phyloP scores from a whole-genome alignment of 1,284 basidiomycete genomes.

The Phlebopus sp. region DNA sequence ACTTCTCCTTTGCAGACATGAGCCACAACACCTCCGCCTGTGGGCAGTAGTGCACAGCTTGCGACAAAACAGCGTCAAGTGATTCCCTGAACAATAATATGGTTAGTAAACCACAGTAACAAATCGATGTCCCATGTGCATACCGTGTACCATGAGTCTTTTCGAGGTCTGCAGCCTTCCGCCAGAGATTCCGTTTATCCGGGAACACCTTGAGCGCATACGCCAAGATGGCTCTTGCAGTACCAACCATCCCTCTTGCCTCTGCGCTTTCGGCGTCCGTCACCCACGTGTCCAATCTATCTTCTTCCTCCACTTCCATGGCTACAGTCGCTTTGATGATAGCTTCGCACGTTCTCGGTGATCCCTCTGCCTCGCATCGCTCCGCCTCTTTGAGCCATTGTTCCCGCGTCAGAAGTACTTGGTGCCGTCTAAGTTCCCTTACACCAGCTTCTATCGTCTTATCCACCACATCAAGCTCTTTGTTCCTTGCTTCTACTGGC shows the following conservation, averaged over 20 bases:
- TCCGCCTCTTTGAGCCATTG: conserved; percentile 98
- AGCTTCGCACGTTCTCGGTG: conserved; percentile 84
- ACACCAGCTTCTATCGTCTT: conserved; percentile 87
- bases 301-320: conserved; percentile 94
- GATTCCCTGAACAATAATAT: conserved; percentile 51
- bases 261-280: conserved; percentile 87
- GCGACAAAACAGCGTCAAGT: conserved; percentile 78
- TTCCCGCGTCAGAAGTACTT: conserved; percentile 87
- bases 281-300: conserved; percentile 86
- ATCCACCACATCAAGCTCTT: conserved; percentile 75
- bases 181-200: conserved; percentile 81
- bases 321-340: conserved; percentile 95
- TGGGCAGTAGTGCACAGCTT: conserved; percentile 87
- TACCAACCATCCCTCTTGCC: conserved; percentile 72
- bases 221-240: conserved; percentile 84
- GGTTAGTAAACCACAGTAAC: conserved; percentile 1
- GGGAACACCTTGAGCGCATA: conserved; percentile 93
- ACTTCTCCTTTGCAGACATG: conserved; percentile 95
- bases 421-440: conserved; percentile 73
- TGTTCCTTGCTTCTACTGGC: conserved; percentile 51
- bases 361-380: conserved; percentile 84
- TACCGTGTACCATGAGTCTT: conserved; percentile 82
- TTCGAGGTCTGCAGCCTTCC: conserved; percentile 88
- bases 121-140: conserved; percentile 17
- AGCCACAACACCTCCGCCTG: conserved; percentile 96